Evolutionary conservation across 106 monocot species (phyloP).

Genomic region (Ottelia alismoides): DNA sequence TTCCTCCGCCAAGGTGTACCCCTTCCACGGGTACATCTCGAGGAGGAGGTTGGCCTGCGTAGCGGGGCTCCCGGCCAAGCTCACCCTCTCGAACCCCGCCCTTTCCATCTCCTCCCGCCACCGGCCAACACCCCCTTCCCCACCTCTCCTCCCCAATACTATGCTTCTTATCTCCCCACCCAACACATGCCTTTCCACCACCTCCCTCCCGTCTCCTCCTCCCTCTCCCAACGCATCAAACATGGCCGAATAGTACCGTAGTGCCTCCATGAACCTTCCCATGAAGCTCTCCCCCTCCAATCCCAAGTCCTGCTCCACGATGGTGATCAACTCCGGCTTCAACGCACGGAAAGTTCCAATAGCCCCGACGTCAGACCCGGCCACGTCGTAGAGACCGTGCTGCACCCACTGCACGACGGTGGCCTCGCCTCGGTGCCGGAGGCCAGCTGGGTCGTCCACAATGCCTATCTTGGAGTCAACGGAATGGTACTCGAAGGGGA

Average conservation of each 20-base stretch:
- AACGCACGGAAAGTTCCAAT: constrained; percentile 7
- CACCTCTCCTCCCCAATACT: constrained; percentile 41
- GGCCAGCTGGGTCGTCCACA: not conserved
- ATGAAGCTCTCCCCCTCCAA: constrained; percentile 7
- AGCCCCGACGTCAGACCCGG: constrained; percentile 17
- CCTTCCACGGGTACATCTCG: constrained; percentile 77
- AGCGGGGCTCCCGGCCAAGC: constrained; percentile 55
- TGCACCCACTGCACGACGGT: constrained; percentile 32
- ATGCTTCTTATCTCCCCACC: constrained; percentile 77
- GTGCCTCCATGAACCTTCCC: constrained; percentile 28
- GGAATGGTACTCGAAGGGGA: constrained; percentile 28
- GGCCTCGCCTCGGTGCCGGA: constrained; percentile 3
- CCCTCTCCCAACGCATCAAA: constrained; percentile 46
- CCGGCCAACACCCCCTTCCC: constrained; percentile 55
- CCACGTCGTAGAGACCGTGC: constrained; percentile 31
- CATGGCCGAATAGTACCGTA: constrained; percentile 35
- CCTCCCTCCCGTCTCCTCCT: constrained; percentile 3
- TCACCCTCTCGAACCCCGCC: constrained; percentile 48
- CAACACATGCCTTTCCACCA: constrained; percentile 70
- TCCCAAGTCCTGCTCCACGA: constrained; percentile 26
- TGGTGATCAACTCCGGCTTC: constrained; percentile 17
- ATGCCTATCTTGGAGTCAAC: constrained; percentile 14
- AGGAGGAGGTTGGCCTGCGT: constrained; percentile 65
- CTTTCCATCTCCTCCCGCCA: constrained; percentile 59
- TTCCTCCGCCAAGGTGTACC: constrained; percentile 72